Conservation (phyloP, 192 early-diverging fungal genomes). For the Mortierella hygrophila region DNA sequence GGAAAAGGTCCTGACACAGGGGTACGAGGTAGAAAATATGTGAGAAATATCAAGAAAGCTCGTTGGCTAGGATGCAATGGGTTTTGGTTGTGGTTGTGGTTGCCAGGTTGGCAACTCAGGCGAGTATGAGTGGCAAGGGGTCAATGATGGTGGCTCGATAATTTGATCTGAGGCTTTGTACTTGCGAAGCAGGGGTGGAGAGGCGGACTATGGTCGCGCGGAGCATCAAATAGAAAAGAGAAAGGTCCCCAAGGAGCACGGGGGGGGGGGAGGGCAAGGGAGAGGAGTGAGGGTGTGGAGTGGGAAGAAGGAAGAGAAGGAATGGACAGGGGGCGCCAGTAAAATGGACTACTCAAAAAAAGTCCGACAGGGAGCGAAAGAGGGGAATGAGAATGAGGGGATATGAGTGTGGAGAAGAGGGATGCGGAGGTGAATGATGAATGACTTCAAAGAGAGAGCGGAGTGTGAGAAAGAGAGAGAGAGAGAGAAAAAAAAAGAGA, state of each 20-base stretch:
- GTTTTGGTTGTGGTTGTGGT: not conserved
- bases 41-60: not conserved
- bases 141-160: not conserved
- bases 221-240: too few relatives aligned
- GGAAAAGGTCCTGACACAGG: not conserved
- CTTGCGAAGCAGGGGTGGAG: too few relatives aligned
- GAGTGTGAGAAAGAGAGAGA: too few relatives aligned
- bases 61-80: slow-evolving; percentile 4
- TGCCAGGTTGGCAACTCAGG: not conserved
- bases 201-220: too few relatives aligned
- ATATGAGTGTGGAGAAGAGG: not conserved
- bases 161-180: not conserved
- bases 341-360: not conserved
- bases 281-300: too few relatives aligned
- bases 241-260: too few relatives aligned
- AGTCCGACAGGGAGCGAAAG: not conserved
- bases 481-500: not conserved
- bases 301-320: not conserved
- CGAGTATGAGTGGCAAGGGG: not conserved
- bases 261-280: too few relatives aligned
- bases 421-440: not conserved
- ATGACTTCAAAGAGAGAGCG: not conserved
- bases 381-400: not conserved
- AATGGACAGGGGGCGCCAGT: not conserved
- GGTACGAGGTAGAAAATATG: not conserved